phyloP scores from a whole-genome alignment of 257 asterid species.

The Voacanga thouarsii region DNA sequence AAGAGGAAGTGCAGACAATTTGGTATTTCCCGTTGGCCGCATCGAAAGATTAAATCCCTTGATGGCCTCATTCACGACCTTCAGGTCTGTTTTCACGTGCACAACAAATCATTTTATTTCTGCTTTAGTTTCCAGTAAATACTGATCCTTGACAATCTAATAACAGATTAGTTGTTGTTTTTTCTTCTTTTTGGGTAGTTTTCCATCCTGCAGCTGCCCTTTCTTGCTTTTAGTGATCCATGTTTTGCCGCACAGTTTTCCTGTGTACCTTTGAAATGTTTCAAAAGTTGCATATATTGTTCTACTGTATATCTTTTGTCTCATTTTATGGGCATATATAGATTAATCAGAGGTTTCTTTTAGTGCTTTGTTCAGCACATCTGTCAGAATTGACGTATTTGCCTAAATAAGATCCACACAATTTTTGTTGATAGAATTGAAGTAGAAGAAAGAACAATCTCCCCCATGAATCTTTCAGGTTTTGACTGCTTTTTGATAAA shows the following conservation, averaged over 20 bases:
- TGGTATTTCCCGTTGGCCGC: conserved; percentile 41
- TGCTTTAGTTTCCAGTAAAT: not conserved
- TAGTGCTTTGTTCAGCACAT: not conserved
- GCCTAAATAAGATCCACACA: not conserved
- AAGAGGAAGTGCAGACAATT: conserved; percentile 40
- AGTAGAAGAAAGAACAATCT: not conserved
- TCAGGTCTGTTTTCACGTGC: conserved; percentile 22
- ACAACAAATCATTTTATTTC: not conserved
- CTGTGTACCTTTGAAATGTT: not conserved
- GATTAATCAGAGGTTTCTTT: not conserved
- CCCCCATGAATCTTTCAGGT: not conserved
- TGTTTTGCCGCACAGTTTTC: not conserved
- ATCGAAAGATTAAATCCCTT: conserved; percentile 34
- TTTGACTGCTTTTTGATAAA: not conserved
- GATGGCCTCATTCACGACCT: conserved; percentile 33
- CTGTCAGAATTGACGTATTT: not conserved
- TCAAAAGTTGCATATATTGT: not conserved
- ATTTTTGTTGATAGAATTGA: not conserved
- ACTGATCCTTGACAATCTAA: not conserved
- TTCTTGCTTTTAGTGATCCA: not conserved
- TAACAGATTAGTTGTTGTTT: not conserved
- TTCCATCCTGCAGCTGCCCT: not conserved
- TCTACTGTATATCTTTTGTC: not conserved
- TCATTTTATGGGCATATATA: not conserved
- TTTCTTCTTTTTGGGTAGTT: not conserved